A percentile compares a stretch with the other conserved stretches of the same genome.
phyloP scores from a whole-genome alignment of 345 rosid genomes.

The Rhodamnia rubescens region DNA sequence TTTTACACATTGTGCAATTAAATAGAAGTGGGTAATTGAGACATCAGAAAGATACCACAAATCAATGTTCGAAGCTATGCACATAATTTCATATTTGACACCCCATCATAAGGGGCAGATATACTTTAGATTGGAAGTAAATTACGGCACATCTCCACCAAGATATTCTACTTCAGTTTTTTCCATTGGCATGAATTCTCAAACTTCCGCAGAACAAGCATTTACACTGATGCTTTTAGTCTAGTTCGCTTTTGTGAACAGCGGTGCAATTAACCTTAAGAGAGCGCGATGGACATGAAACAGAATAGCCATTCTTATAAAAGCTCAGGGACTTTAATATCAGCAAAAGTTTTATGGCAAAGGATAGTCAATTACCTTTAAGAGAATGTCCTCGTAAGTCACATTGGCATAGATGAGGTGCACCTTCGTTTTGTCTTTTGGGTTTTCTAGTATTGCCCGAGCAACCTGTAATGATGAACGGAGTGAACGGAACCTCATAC shows the following conservation, averaged over 20 bases:
- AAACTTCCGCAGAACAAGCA: neutral
- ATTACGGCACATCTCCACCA: neutral
- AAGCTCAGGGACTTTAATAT: neutral
- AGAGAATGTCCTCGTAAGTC: slow-evolving; percentile 77
- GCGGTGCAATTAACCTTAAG: neutral
- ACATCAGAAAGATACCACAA: neutral
- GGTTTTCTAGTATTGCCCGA: slow-evolving; percentile 86
- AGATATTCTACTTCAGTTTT: neutral
- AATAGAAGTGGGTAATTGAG: neutral
- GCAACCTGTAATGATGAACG: slow-evolving; percentile 48
- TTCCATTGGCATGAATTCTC: neutral
- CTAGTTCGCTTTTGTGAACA: neutral
- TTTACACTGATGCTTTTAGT: neutral
- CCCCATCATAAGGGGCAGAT: neutral
- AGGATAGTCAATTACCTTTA: slow-evolving; percentile 44
- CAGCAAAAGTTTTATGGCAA: neutral
- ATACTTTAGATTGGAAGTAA: neutral
- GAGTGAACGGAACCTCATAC: neutral
- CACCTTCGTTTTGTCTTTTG: slow-evolving; percentile 68
- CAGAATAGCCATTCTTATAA: neutral
- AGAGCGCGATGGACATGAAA: neutral
- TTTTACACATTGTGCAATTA: neutral
- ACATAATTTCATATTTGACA: neutral
- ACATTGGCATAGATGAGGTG: slow-evolving; percentile 93
- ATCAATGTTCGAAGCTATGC: neutral